phyloP scores from a whole-genome alignment of 192 early-diverging fungal genomes.

The Spizellomyces punctatus region DNA sequence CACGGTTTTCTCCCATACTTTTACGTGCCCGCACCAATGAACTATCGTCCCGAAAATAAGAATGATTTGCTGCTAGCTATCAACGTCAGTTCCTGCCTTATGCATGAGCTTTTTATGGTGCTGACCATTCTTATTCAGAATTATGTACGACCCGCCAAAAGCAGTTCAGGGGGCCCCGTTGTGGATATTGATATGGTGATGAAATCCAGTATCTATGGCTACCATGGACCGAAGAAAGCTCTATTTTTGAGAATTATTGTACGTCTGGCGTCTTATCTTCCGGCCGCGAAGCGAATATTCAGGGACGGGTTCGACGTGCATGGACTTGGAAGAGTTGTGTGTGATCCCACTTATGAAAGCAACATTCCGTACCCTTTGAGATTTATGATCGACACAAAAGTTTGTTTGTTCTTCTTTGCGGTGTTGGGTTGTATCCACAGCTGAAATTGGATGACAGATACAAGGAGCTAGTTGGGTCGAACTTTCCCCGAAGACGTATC shows the following conservation, averaged over 20 bases:
- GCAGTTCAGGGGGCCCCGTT: conserved; percentile 39
- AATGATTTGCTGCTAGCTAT: conserved; percentile 52
- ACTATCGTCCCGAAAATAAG: conserved; percentile 68
- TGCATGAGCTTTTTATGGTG: background rate
- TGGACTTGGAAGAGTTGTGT: conserved; percentile 49
- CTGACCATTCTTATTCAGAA: conserved; percentile 5
- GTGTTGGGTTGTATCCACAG: too few relatives aligned
- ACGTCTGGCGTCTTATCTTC: conserved; percentile 33
- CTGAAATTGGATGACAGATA: conserved; percentile 42
- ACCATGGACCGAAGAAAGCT: conserved; percentile 77
- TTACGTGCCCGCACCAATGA: conserved; percentile 87
- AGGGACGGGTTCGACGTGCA: conserved; percentile 62
- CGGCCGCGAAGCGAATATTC: conserved; percentile 42
- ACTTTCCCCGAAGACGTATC: conserved; percentile 76
- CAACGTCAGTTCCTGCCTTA: conserved; percentile 41
- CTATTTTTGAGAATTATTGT: conserved; percentile 76
- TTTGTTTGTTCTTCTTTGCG: too few relatives aligned
- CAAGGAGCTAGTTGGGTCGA: conserved; percentile 93
- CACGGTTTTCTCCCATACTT: conserved; percentile 91
- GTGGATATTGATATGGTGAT: conserved; percentile 69
- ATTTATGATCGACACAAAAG: conserved; percentile 92
- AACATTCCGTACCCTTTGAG: conserved; percentile 85
- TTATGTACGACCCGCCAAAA: background rate
- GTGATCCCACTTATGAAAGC: conserved; percentile 77
- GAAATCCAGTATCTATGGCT: conserved; percentile 86